phyloP scores from a whole-genome alignment of 345 rosid genomes.

The Clarkia xantiana region DNA sequence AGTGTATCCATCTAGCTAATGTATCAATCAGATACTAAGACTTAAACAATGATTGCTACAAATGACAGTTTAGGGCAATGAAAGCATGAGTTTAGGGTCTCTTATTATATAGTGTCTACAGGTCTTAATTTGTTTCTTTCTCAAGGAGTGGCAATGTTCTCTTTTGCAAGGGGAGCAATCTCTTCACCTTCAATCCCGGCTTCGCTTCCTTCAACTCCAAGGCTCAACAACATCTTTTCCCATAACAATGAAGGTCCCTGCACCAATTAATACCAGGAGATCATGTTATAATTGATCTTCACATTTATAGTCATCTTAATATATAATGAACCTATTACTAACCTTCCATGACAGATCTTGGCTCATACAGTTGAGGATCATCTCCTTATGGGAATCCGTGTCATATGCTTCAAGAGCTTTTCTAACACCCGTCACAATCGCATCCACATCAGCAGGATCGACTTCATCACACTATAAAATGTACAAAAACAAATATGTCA shows the following conservation, averaged over 20 bases:
- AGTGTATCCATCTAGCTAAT: no score
- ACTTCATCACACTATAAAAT: constrained; percentile 56
- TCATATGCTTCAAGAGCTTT: constrained; percentile 51
- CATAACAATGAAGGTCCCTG: constrained; percentile 75
- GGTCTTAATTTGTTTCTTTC: no score
- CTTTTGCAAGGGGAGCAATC: constrained; percentile 73
- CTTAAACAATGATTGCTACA: no score
- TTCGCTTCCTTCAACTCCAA: constrained; percentile 40
- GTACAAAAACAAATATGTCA: no score
- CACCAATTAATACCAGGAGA: background rate
- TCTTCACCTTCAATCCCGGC: constrained; percentile 68
- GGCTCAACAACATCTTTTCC: constrained; percentile 55
- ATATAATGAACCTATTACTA: constrained; percentile 10
- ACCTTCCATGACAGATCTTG: constrained; percentile 97
- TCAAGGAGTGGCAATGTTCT: constrained; percentile 70
- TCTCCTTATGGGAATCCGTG: constrained; percentile 49
- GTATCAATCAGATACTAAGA: no score
- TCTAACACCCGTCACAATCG: constrained; percentile 35
- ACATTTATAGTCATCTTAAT: no score
- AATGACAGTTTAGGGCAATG: no score
- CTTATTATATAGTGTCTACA: no score
- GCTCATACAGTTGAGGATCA: constrained; percentile 80
- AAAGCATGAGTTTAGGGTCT: no score
- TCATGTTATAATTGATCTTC: no score
- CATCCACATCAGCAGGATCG: constrained; percentile 68